Base-by-base conservation (phyloP, 2,329 filamentous ascomycete species). In the Fusarium multiceps region DNA sequence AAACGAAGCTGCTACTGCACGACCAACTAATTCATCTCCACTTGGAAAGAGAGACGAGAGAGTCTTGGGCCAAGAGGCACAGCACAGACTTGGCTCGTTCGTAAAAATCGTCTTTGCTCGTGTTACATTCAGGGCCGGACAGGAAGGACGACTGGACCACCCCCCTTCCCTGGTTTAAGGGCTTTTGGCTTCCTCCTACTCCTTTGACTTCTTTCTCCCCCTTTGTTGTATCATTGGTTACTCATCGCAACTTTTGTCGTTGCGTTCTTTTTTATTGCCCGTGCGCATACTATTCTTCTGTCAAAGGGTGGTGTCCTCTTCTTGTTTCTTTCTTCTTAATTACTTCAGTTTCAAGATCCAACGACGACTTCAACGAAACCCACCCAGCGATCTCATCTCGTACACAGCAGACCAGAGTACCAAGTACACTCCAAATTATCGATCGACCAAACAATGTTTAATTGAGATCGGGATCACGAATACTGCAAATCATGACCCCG, bases 401-500 rank as follows among this genome's bases (percentile, higher is more conserved):
- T 37, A 20, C 34, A 20, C 18, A 27, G 18, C 49, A 53, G 23
- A 53, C 7, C 34, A 41, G 32, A n/a, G n/a, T 51, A 41, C 23
- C 49, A n/a, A 51, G 34, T 42, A 55, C 53, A 25, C 46, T 41
- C 41, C 60, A 61, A 21, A 42, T 50, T 50, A 53, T 46, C 48
- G 46, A 46, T 59, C 55, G 53, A 55, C 40, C 49, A 53, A 34
- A 72, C 49, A 56, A 75, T 74, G 72, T 68, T 74, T 58, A 66
- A 59, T 61, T 71, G 67, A 72, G 66, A 72, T 59, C 64, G 63
- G 68, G 62, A 69, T 61, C 58, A 50, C 63, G 65, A 69, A 51
- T 37, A 69, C 61, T 47, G 45, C 55, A 53, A 55, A 70, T 54
- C 46, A 74, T 78, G 74, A 75, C 75, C 59, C 68, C 67, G 55